Conservation (phyloP, 2,329 filamentous ascomycete species). For the Cryphonectria carpinicola region DNA sequence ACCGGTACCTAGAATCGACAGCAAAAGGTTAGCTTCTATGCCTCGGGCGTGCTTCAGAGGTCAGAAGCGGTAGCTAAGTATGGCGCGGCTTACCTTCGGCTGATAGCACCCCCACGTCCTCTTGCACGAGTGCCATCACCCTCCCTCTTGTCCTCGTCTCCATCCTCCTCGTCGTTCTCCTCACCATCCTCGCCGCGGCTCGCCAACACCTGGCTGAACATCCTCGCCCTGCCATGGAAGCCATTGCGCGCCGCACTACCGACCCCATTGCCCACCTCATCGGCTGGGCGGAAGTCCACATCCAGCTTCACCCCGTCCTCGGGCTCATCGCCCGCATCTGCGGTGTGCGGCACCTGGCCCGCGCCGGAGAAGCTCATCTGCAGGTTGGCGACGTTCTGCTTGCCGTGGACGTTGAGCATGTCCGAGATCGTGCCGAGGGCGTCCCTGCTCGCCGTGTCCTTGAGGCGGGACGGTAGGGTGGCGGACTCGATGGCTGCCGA, state of each 20-base stretch:
- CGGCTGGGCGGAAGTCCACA: conserved; percentile 45
- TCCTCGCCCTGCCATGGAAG: conserved; percentile 32
- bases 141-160: conserved; percentile 34
- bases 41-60: not conserved
- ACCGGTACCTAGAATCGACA: conserved; percentile 43
- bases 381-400: conserved; percentile 76
- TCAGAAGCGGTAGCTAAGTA: not conserved
- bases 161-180: conserved; percentile 31
- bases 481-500: conserved; percentile 77
- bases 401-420: conserved; percentile 74
- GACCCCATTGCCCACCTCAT: conserved; percentile 39
- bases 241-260: conserved; percentile 29
- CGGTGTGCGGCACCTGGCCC: conserved; percentile 37
- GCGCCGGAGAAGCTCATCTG: conserved; percentile 63
- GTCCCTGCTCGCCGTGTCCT: conserved; percentile 47
- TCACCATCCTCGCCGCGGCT: conserved; percentile 38
- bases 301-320: conserved; percentile 41
- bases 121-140: conserved; percentile 34
- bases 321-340: conserved; percentile 27
- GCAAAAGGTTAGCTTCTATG: not conserved
- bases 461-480: conserved; percentile 75
- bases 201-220: conserved; percentile 49
- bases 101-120: conserved; percentile 36
- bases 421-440: conserved; percentile 67
- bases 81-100: conserved; percentile 39